Evolutionary conservation across 805 yeast genomes (phyloP), one percentile per base, ranked within the genome.

Genomic region (Metschnikowia anglica): DNA sequence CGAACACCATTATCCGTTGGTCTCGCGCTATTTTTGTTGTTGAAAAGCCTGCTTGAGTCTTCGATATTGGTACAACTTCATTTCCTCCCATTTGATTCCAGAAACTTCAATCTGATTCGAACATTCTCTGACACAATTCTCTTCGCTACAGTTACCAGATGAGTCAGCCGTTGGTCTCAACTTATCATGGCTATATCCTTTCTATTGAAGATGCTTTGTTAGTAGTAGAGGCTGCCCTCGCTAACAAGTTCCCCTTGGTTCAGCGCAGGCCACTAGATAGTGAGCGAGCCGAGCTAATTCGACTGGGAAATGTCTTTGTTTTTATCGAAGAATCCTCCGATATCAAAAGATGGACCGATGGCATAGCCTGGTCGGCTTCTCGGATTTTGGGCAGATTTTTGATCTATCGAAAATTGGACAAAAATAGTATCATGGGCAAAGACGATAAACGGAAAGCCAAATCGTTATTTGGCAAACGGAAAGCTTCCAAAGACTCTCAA

Each of bases 261-360:
- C 76, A 82, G 12, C 76, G 96, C 41, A 72, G 98, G 40, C 96
- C 96, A 0, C 85, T 80, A 46, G 96, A 88, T 55, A 69, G 79
- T 17, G 97, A 89, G 63, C 71, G 96, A 13, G 56, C 73, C 0
- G 62, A 65, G 3, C 68, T 88, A 37, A 88, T 90, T 25, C 67
- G 72, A 41, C 81, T 88, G 8, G 97, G 97, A 0, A 80, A 81
- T 52, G 81, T 88, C 1, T 89, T 90, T 63, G 88, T 91, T 1
- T 89, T 90, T 57, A 77, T 84, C 36, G 96, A 90, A 62, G 88
- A 85, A 52, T 70, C 76, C 10, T 81, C 90, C 0, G 89, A 91
- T 2, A 89, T 90, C 47, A 86, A 85, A 59, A 73, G 98, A 46
- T 90, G 98, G 98, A 90, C 98, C 1, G 98, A 90, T 58, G 96